Evolutionary conservation across 345 rosid genomes (phyloP).

Genomic region (Barbarea vulgaris): DNA sequence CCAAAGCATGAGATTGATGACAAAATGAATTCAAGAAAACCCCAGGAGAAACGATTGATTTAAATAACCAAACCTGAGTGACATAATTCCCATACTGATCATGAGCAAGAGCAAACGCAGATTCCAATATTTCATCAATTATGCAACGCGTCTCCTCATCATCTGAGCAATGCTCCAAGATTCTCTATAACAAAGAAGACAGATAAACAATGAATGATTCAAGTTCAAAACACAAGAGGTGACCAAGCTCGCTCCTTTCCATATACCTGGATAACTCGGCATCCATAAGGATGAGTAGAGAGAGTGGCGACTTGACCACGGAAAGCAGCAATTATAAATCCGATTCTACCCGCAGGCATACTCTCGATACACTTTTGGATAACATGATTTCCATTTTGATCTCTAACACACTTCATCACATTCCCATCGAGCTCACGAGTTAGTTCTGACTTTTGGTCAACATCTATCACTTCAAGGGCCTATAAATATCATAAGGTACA

Average conservation of each 20-base stretch:
- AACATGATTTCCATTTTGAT: slow-evolving; percentile 98
- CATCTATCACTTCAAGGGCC: slow-evolving; percentile 98
- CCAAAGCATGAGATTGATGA: slow-evolving; percentile 19
- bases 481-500: slow-evolving; percentile 34
- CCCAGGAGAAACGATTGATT: background rate
- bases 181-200: slow-evolving; percentile 57
- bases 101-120: slow-evolving; percentile 78
- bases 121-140: slow-evolving; percentile 89
- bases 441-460: slow-evolving; percentile 75
- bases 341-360: slow-evolving; percentile 73
- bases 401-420: slow-evolving; percentile 88
- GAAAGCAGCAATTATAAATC: slow-evolving; percentile 81
- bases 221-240: background rate
- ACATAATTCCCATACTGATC: slow-evolving; percentile 99
- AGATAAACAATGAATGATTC: slow-evolving; percentile 16
- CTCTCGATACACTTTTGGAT: slow-evolving; percentile 95
- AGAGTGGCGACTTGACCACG: slow-evolving; percentile 81
- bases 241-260: background rate
- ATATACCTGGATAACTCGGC: slow-evolving; percentile 94
- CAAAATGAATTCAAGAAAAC: slow-evolving; percentile 5
- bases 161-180: slow-evolving; percentile 90
- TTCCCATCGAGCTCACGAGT: slow-evolving; percentile 91
- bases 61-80: slow-evolving; percentile 67
- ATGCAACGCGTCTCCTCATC: slow-evolving; percentile 75
- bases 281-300: slow-evolving; percentile 96